phyloP scores from a whole-genome alignment of 2,329 filamentous ascomycete genomes.

The Corynespora cassiicola region DNA sequence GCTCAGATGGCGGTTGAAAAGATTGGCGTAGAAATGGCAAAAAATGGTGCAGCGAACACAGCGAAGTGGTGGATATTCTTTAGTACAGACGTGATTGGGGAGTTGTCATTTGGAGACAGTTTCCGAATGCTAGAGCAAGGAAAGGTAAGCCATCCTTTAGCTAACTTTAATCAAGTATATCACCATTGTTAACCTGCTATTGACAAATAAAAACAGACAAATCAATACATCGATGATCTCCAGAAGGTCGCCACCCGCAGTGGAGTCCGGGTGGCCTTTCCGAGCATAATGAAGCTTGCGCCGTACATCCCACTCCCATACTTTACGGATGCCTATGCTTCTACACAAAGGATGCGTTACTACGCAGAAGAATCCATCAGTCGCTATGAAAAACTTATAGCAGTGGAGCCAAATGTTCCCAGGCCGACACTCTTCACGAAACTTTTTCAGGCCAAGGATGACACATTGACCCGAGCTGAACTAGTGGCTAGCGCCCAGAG shows the following conservation, averaged over 20 bases:
- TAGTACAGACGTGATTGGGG: constrained; percentile 61
- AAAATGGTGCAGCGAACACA: constrained; percentile 50
- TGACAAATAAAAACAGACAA: too few species aligned
- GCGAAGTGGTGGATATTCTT: constrained; percentile 63
- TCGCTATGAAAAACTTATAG: constrained; percentile 8
- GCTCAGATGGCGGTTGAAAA: constrained; percentile 49
- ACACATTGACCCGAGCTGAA: constrained; percentile 9
- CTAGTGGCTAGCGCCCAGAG: constrained; percentile 44
- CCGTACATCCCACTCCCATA: constrained; percentile 6
- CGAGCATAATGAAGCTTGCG: constrained; percentile 1
- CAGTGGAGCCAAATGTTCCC: constrained; percentile 8
- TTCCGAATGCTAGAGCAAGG: constrained; percentile 60
- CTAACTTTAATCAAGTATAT: background rate
- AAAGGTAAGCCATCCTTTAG: constrained; percentile 43
- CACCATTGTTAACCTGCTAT: background rate
- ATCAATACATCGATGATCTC: constrained; percentile 14
- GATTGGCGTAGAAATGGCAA: constrained; percentile 55
- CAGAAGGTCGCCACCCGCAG: background rate
- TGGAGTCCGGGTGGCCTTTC: constrained; percentile 6
- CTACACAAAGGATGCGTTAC: background rate
- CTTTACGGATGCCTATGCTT: constrained; percentile 1
- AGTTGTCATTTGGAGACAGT: constrained; percentile 63
- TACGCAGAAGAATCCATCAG: constrained; percentile 17
- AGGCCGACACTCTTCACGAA: constrained; percentile 17
- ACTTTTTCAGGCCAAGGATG: constrained; percentile 13